Evolutionary conservation across 2,329 filamentous ascomycete species (phyloP), one percentile per base, ranked within the genome.

Genomic region (Nemania sp.): DNA sequence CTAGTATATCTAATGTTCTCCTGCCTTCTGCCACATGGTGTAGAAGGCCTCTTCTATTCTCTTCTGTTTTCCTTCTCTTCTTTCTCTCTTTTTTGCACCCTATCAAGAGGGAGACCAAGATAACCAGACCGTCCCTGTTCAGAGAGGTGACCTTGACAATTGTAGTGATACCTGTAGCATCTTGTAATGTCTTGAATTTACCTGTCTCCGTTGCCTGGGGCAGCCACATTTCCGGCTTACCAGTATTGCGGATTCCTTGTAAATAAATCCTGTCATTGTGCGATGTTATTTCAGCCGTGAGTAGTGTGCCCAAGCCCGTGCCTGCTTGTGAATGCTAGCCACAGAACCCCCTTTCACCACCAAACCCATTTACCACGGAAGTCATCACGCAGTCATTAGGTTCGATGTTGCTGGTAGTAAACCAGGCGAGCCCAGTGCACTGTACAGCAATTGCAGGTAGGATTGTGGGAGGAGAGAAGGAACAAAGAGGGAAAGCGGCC

Each of bases 381-480:
- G 34, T 17, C 17, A 59, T 18, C n/a, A 48, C 32, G 34, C 9
- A 4, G 15, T 6, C 11, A 29, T 21, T 9, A 11, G 18, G 20
- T 25, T 25, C 15, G n/a, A n/a, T n/a, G n/a, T n/a, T n/a, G 39
- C 9, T 17, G 35, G 10, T 3, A 39, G 2, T 11, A 10, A 25
- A 25, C 2, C 25, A 37, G 46, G 25, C 11, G 12, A 35, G 42
- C 43, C 35, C 21, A 6, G 35, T 37, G 32, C 32, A 51, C 50
- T 54, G 15, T 45, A 54, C 45, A 21, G 54, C 50, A 47, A 46
- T 32, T 62, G 40, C 54, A 32, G 40, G 25, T 17, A 51, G 34
- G 18, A 29, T 35, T 18, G 4, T 45, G 34, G 20, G 42, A 29
- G 21, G 15, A 37, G 20, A n/a, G n/a, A 15, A 5, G 20, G 29